These are phyloP conservation scores for Auricularia auricula-judae DNA, from an alignment of 768 basidiomycete genomes.

Conservation along the genomic window DNA sequence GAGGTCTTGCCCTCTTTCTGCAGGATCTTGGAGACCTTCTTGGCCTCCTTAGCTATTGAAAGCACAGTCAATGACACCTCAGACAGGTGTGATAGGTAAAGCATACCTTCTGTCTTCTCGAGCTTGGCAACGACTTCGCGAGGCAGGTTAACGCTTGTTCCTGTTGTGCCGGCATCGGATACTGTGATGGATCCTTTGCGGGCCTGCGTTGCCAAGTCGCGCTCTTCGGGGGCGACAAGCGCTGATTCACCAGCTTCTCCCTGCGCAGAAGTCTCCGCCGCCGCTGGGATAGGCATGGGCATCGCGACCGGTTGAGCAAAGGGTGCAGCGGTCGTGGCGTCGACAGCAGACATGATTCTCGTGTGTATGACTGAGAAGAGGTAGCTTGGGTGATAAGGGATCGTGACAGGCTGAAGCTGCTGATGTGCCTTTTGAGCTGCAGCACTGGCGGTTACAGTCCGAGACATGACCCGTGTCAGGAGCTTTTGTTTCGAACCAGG, in stretches of 20 bases:
- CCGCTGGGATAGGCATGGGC: background rate
- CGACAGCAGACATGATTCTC: too few relatives aligned
- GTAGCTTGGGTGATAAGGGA: too few relatives aligned
- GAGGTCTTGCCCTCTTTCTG: constrained; percentile 59
- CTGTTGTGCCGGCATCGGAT: background rate
- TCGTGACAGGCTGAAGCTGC: too few relatives aligned
- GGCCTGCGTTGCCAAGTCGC: background rate
- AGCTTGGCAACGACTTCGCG: constrained; percentile 43
- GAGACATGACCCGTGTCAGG: too few relatives aligned
- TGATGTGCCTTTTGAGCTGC: too few relatives aligned
- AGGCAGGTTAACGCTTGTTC: constrained; percentile 19
- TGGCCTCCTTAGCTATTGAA: constrained; percentile 42
- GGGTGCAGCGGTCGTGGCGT: too few relatives aligned
- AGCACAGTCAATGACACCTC: background rate
- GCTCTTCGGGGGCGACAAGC: background rate
- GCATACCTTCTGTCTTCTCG: constrained; percentile 39
- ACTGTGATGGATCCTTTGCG: background rate
- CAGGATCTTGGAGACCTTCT: constrained; percentile 56
- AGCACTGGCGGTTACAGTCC: too few relatives aligned
- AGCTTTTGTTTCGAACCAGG: too few relatives aligned
- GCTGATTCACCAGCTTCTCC: background rate
- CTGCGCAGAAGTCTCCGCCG: background rate
- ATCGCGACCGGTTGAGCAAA: background rate
- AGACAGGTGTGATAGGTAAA: background rate
- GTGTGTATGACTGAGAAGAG: too few relatives aligned